These are phyloP conservation scores for Calendula officinalis DNA, from an alignment of 129 eudicot genomes.

Conservation along the genomic window DNA sequence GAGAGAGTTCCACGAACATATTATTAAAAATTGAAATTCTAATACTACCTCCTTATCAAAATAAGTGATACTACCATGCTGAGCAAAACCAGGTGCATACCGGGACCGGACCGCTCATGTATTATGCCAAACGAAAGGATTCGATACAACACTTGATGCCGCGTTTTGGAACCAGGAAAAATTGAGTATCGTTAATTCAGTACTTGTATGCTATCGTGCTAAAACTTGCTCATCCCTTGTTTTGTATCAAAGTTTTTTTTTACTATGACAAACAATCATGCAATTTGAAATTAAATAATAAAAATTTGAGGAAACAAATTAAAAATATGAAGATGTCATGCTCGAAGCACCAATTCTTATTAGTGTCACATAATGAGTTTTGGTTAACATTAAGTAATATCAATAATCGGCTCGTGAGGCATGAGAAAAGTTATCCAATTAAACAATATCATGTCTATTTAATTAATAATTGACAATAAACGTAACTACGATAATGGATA, in stretches of 20 bases:
- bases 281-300: not conserved
- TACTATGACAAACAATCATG: conserved; percentile 1
- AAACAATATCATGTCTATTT: conserved; percentile 6
- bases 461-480: not conserved
- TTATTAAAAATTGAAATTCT: conserved; percentile 8
- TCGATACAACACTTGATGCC: no score
- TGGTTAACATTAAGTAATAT: conserved; percentile 11
- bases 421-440: conserved; percentile 17
- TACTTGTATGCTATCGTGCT: no score
- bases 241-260: not conserved
- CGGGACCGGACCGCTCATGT: no score
- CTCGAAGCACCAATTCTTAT: conserved; percentile 20
- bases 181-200: no score
- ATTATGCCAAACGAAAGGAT: no score
- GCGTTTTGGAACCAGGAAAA: no score
- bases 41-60: no score
- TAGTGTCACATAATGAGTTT: conserved; percentile 9
- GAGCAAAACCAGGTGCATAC: no score
- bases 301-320: not conserved
- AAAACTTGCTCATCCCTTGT: no score
- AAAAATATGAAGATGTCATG: conserved; percentile 23
- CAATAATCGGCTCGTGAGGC: conserved; percentile 28
- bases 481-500: no score
- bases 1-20: conserved; percentile 14
- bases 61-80: no score